Evolutionary conservation across 2,329 filamentous ascomycete genomes (phyloP).

Genomic region (Fusarium solani-melongenae): DNA sequence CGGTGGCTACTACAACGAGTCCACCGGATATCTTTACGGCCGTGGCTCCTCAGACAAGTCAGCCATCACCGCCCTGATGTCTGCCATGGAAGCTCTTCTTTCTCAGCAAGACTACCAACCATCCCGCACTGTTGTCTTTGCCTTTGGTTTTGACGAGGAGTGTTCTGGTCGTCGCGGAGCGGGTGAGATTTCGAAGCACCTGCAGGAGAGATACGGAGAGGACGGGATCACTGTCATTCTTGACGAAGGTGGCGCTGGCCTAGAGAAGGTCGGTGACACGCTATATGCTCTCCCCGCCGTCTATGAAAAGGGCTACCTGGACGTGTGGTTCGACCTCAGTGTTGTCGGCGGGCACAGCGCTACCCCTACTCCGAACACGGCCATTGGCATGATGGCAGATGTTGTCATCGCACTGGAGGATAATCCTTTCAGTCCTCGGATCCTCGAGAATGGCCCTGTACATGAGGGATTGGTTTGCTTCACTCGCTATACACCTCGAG

Average conservation of each 20-base stretch:
- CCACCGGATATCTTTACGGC: conserved; percentile 50
- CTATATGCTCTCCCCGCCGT: conserved; percentile 67
- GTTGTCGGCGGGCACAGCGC: conserved; percentile 70
- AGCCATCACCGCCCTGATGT: conserved; percentile 50
- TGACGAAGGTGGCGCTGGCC: conserved; percentile 70
- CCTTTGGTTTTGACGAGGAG: conserved; percentile 74
- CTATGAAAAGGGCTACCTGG: conserved; percentile 70
- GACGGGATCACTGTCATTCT: conserved; percentile 68
- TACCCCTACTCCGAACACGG: conserved; percentile 69
- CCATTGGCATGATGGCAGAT: conserved; percentile 74
- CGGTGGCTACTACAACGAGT: conserved; percentile 47
- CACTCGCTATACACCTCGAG: conserved; percentile 62
- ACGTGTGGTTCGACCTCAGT: conserved; percentile 65
- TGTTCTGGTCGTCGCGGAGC: conserved; percentile 67
- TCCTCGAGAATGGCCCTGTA: conserved; percentile 61
- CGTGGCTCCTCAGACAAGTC: conserved; percentile 54
- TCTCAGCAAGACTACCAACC: conserved; percentile 60
- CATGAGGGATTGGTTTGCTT: conserved; percentile 66
- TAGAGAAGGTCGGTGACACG: conserved; percentile 57
- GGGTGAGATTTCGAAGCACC: conserved; percentile 57
- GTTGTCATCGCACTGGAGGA: conserved; percentile 71
- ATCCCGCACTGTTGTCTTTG: conserved; percentile 65
- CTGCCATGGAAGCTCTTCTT: conserved; percentile 59
- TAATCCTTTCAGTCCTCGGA: conserved; percentile 60
- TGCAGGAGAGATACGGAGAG: conserved; percentile 64